A percentile compares a stretch with the other conserved stretches of the same genome.
phyloP scores from a whole-genome alignment of 257 asterid species.

The Osmanthus fragrans region DNA sequence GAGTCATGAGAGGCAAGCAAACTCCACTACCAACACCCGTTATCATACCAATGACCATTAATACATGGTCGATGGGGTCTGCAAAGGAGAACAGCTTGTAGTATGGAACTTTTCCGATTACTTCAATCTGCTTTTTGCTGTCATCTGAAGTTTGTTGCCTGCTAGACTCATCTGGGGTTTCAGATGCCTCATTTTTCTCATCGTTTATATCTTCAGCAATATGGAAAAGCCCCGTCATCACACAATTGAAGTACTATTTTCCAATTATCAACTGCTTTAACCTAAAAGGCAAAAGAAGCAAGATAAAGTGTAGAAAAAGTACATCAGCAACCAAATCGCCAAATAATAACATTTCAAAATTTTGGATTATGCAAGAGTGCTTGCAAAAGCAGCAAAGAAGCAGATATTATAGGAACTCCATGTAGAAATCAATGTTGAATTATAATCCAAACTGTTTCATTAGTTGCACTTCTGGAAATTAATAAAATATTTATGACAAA shows the following conservation, averaged over 20 bases:
- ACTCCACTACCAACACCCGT: conserved; percentile 56
- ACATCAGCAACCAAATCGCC: not conserved
- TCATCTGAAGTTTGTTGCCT: not conserved
- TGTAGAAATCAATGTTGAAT: not conserved
- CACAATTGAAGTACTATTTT: not conserved
- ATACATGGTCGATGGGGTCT: conserved; percentile 38
- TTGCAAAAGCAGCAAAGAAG: not conserved
- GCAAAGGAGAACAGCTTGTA: conserved; percentile 57
- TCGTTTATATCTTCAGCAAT: conserved; percentile 3
- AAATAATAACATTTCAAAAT: not conserved
- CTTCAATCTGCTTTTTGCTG: conserved; percentile 14
- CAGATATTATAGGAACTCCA: not conserved
- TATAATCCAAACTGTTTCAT: not conserved
- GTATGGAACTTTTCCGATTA: conserved; percentile 42
- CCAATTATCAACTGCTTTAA: not conserved
- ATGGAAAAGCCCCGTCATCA: conserved; percentile 30
- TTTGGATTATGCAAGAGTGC: not conserved
- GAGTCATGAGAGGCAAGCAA: conserved; percentile 55
- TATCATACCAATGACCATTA: conserved; percentile 51
- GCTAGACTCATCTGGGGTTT: conserved; percentile 9
- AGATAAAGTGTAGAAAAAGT: not conserved
- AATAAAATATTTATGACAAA: not conserved
- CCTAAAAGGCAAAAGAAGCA: not conserved
- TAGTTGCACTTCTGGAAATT: not conserved
- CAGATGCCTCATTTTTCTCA: conserved; percentile 11